Evolutionary conservation across 2,329 filamentous ascomycete species (phyloP).

Genomic region (Sporothrix luriei): DNA sequence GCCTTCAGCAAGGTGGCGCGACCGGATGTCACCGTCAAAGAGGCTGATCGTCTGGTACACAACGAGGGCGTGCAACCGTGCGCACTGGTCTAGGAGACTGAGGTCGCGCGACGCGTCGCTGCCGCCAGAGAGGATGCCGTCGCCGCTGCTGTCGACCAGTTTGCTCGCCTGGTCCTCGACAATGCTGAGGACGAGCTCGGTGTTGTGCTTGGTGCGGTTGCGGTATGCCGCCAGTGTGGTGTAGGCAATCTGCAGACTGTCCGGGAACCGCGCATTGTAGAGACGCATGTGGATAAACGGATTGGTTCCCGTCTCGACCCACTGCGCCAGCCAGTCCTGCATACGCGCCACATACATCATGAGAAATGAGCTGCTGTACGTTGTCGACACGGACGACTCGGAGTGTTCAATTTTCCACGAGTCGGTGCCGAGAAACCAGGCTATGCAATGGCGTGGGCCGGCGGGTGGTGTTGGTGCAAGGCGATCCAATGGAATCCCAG

Average conservation of each 20-base stretch:
- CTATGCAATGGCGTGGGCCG: background rate
- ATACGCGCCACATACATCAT: conserved; percentile 32
- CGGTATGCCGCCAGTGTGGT: conserved; percentile 37
- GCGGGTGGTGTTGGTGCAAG: background rate
- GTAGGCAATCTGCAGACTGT: conserved; percentile 42
- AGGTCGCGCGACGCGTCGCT: background rate
- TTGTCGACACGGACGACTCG: background rate
- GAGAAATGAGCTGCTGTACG: conserved; percentile 23
- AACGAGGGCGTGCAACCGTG: conserved; percentile 52
- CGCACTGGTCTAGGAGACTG: conserved; percentile 42
- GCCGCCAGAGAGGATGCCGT: background rate
- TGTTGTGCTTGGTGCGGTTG: conserved; percentile 33
- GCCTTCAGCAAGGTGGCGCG: conserved; percentile 46
- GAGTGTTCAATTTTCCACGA: conserved; percentile 36
- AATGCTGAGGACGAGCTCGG: conserved; percentile 35
- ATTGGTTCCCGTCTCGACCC: conserved; percentile 40
- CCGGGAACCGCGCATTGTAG: conserved; percentile 40
- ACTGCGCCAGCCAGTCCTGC: conserved; percentile 39
- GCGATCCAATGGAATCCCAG: background rate
- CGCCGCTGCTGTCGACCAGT: conserved; percentile 7
- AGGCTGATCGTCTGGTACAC: conserved; percentile 55
- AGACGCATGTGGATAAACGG: conserved; percentile 42
- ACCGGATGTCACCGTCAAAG: conserved; percentile 54
- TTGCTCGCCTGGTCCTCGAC: conserved; percentile 34
- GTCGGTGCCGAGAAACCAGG: conserved; percentile 36